Base-by-base conservation (phyloP, 1,284 basidiomycete genomes). In the Leucoagaricus sp. region DNA sequence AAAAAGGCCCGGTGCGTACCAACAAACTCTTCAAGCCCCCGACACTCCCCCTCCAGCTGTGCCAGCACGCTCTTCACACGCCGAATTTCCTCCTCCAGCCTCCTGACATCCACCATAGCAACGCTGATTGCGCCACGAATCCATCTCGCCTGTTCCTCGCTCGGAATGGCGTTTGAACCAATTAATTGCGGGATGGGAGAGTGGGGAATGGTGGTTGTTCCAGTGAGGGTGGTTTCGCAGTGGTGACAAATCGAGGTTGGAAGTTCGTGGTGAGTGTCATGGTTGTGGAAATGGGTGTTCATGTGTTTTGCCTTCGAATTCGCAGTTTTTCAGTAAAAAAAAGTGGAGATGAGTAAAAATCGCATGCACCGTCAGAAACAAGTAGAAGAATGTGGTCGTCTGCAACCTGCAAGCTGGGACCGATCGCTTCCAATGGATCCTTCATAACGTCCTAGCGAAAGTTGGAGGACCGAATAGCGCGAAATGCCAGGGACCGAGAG, bases 141-240 rank as follows among this genome's bases (percentile, higher is more conserved):
- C n/a, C 33, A 47, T 15, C 52, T 44, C 3, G 36, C 34, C 40
- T 61, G 60, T 12, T 28, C 34, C 4, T 36, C 34, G 2, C 49
- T 49, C 15, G 60, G 60, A 29, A 59, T 52, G 3, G 53, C 41
- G 47, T 61, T 61, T 10, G 60, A 52, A 10, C 47, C 51, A 8
- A 61, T 55, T 2, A 61, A 21, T 19, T 61, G 58, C n/a, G 54
- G 50, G 5, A 59, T 56, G 17, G 60, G 60, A 5, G 60, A 61
- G 6, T 33, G 54, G 29, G 60, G 60, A 12, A 56, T 41, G 8
- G 25, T 19, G 31, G 46, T 53, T 23, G n/a, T 26, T 17, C 51
- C 55, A 12, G 58, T 58, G 23, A 49, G 31, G 17, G 29, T 45
- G 17, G 48, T 44, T 26, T 47, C 42, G 25, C 56, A 60, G 29